Percentiles rank a stretch among this genome's conserved stretches.
phyloP scores from a whole-genome alignment of 73 alveolate species.

The Paramecium primaurelia region DNA sequence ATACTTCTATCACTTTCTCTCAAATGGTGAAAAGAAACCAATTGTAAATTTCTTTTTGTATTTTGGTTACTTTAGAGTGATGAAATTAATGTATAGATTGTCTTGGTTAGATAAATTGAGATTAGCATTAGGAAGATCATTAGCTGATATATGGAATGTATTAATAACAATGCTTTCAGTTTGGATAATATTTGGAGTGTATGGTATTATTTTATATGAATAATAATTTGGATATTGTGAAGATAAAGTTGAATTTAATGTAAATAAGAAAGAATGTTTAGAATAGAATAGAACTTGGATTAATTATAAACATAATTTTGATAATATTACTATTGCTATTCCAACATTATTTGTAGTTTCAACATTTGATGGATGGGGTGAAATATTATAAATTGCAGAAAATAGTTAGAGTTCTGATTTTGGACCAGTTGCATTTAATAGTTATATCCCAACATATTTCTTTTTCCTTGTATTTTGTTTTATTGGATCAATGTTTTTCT shows the following conservation, averaged over 20 bases:
- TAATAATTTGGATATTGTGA: constrained; percentile 32
- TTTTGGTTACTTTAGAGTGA: neutral
- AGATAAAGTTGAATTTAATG: neutral
- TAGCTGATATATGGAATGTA: neutral
- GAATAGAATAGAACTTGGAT: neutral
- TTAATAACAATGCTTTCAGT: constrained; percentile 8
- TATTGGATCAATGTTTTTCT: constrained; percentile 31
- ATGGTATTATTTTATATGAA: neutral
- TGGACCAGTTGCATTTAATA: neutral
- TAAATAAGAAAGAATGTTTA: neutral
- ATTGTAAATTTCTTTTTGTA: neutral
- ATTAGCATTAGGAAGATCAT: neutral
- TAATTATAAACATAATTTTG: constrained; percentile 8
- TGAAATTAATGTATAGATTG: neutral
- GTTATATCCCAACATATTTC: neutral
- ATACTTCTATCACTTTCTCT: neutral
- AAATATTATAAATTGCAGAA: constrained; percentile 18
- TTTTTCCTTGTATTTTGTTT: neutral
- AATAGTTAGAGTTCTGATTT: neutral
- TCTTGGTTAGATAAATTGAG: neutral
- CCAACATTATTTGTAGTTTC: constrained; percentile 19
- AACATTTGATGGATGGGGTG: constrained; percentile 50
- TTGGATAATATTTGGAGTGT: constrained; percentile 23
- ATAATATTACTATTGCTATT: neutral
- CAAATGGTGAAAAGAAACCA: neutral